phyloP scores from a whole-genome alignment of 2,329 filamentous ascomycete species.

The Alternaria sp. region DNA sequence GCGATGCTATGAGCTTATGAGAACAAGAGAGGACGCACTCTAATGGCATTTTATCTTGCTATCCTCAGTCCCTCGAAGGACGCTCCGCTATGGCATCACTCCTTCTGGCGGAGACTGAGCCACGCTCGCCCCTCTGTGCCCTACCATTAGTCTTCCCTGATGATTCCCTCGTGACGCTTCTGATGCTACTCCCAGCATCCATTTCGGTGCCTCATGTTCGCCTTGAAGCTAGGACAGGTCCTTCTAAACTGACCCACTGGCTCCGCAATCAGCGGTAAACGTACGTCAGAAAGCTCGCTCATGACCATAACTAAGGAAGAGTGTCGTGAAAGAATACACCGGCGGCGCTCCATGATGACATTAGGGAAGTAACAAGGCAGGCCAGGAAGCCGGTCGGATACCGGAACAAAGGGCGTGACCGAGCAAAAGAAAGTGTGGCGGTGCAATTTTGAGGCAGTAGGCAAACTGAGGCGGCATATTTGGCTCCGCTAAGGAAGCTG shows the following conservation, averaged over 20 bases:
- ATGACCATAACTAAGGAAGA: background rate
- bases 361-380: background rate
- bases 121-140: background rate
- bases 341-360: background rate
- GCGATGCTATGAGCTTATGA: background rate
- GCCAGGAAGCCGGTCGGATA: background rate
- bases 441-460: background rate
- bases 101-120: background rate
- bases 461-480: background rate
- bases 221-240: background rate
- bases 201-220: background rate
- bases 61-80: background rate
- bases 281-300: background rate
- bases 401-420: background rate
- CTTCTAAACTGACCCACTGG: background rate
- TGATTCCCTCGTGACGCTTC: background rate
- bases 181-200: background rate
- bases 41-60: background rate
- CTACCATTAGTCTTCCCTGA: background rate
- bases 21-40: background rate
- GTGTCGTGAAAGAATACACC: background rate
- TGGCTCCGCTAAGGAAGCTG: accelerated
- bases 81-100: background rate
- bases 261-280: background rate
- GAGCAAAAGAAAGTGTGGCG: background rate